Base-by-base conservation (phyloP, 1,284 basidiomycete species). In the Chiua sp. region DNA sequence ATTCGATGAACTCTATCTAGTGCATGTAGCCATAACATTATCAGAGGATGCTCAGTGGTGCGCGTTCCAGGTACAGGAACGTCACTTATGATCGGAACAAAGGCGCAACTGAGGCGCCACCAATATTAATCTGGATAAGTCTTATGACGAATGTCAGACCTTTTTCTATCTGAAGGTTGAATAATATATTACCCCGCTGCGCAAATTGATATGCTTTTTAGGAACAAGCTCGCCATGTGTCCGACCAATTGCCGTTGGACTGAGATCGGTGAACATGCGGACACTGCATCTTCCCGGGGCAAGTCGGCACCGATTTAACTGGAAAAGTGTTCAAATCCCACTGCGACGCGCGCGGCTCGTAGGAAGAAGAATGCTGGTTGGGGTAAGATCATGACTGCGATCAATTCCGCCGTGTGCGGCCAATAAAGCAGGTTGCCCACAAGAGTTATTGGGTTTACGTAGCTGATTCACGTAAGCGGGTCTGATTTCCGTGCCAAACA, bases 401-500 rank as follows among this genome's bases (percentile, higher is more conserved):
- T 44, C 42, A 22, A n/a, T 13, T 42, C 42, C 42, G 42, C 42
- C 42, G n/a, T 44, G n/a, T 22, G 4, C 42, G 42, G 42, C 42
- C n/a, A n/a, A 44, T 44, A 12, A 44, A 44, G 12, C 42, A 11
- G 10, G 42, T n/a, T 22, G 20, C 20, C 39, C 39, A 18, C 39
- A n/a, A 44, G 10, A 4, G 12, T 7, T 42, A 15, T 60, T 51
- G 51, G 61, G 23, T 53, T 60, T 64, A 64, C 44, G 62, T 54
- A 22, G 26, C 13, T n/a, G 13, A 22, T 5, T 28, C 59, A 47
- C 47, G 32, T 48, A 52, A 50, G 30, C 37, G 4, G 4, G 2
- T 20, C 3, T 22, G 20, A n/a, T 7, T 32, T 37, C 32, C n/a
- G 23, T 18, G 39, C 39, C 39, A 42, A 20, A 42, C 20, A 3